Evolutionary conservation across 1,284 basidiomycete genomes (phyloP), one percentile per base, ranked within the genome.

Genomic region (Marasmius tenuissimus): DNA sequence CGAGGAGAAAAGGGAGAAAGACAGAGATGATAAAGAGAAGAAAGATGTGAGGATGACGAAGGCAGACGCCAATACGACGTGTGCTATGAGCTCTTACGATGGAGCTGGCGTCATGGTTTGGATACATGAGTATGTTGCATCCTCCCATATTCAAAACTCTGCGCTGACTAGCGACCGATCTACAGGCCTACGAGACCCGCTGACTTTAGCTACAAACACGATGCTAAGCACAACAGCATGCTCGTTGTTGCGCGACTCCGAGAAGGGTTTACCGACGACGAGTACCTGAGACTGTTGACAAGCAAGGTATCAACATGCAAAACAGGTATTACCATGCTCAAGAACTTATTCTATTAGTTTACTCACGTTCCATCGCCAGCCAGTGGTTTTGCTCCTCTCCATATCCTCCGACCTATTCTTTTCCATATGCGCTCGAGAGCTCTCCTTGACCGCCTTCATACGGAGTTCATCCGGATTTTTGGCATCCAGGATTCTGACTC

Each of bases 121-220:
- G 89, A 75, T 85, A 34, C 87, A 91, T 69, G 90, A 92, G 90
- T 91, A 63, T 59, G 85, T 80, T 27, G 27, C 27, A 27, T 27
- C 27, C 27, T 27, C 27, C 27, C 27, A 27, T 4, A 4, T 27
- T 27, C 27, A 27, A 2, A 27, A 27, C 27, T 4, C 27, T 4
- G 27, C 27, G 27, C 27, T 27, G 27, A 27, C 27, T 27, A 27
- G 27, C 27, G 4, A 27, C 27, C 2, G 27, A 27, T 27, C 27
- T 27, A 27, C 64, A 91, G 89, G 70, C 76, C 79, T 27, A 75
- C 76, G 49, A 79, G 82, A 49, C 88, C 89, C 0, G 81, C 82
- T 0, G 89, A 92, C 71, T 91, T 91, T 69, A 89, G 85, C 71
- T 92, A 91, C 76, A 91, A 89, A 62, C 86, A 88, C 63, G 89